These are phyloP conservation scores for Terana coerulea DNA, from an alignment of 768 basidiomycete genomes.

Conservation along the genomic window DNA sequence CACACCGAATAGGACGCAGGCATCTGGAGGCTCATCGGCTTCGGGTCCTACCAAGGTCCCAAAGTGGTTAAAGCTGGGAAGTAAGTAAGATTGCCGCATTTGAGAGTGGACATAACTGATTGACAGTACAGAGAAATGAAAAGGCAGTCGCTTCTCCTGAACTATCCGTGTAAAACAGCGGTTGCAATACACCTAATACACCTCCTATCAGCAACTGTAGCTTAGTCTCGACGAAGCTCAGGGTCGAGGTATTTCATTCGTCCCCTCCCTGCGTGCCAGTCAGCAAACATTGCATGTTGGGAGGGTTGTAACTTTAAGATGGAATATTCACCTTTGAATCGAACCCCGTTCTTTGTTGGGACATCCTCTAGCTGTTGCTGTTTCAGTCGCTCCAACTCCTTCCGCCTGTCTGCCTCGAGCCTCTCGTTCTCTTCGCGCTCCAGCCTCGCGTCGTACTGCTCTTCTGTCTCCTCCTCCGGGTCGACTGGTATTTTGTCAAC, in stretches of 20 bases:
- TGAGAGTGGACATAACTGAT: background rate
- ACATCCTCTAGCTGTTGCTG: slow-evolving; percentile 30
- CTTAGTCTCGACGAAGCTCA: slow-evolving; percentile 35
- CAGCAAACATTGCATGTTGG: background rate
- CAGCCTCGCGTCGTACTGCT: slow-evolving; percentile 66
- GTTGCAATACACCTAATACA: background rate
- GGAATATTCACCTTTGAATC: slow-evolving; percentile 54
- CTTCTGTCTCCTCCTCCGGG: slow-evolving; percentile 52
- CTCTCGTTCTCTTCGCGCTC: slow-evolving; percentile 67
- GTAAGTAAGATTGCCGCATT: slow-evolving; percentile 34
- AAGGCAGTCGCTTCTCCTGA: background rate
- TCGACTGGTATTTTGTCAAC: slow-evolving; percentile 10
- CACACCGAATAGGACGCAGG: slow-evolving; percentile 1
- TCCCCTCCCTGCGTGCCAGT: slow-evolving; percentile 44
- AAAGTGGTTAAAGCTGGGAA: slow-evolving; percentile 76
- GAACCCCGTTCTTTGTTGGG: slow-evolving; percentile 42
- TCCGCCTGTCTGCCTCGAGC: slow-evolving; percentile 40
- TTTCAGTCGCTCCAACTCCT: slow-evolving; percentile 48
- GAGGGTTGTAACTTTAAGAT: background rate
- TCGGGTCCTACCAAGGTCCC: slow-evolving; percentile 56
- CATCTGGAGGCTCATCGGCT: slow-evolving; percentile 4
- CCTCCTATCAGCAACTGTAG: too few relatives aligned
- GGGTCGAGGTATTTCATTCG: slow-evolving; percentile 68
- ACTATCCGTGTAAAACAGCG: background rate
- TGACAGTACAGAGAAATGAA: slow-evolving; percentile 1